A percentile compares a stretch with the other conserved stretches of the same genome.
Evolutionary conservation across 2,329 filamentous ascomycete genomes (phyloP).

Genomic region (Pseudogymnoascus sp.): DNA sequence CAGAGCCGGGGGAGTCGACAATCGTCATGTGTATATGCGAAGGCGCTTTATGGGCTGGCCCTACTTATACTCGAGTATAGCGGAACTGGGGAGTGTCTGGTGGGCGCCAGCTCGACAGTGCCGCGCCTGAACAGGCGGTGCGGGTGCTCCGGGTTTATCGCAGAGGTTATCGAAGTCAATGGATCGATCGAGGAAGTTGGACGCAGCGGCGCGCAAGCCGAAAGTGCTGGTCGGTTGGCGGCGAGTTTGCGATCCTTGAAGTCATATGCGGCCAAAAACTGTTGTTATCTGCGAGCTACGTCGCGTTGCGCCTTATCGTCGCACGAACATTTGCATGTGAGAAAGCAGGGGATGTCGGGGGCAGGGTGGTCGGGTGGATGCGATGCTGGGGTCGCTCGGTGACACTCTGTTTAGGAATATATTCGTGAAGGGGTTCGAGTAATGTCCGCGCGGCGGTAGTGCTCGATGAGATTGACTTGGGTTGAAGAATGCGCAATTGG

Average conservation of each 20-base stretch:
- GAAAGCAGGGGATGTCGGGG: slow-evolving; percentile 1
- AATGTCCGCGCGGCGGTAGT: not conserved
- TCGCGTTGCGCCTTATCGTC: slow-evolving; percentile 7
- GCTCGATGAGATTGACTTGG: not conserved
- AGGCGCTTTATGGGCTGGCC: not conserved
- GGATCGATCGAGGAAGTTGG: not conserved
- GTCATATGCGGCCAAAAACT: slow-evolving; percentile 1
- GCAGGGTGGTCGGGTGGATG: not conserved
- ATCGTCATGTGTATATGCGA: slow-evolving; percentile 21
- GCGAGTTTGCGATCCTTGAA: not conserved
- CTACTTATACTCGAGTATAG: not conserved
- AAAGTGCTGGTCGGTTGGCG: not conserved
- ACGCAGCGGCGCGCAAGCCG: not conserved
- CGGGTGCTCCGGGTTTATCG: not conserved
- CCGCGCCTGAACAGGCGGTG: not conserved
- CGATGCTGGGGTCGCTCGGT: not conserved
- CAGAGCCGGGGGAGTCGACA: slow-evolving; percentile 14
- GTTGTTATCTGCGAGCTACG: slow-evolving; percentile 4
- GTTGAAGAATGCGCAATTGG: not conserved
- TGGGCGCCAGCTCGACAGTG: not conserved
- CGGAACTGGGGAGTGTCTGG: not conserved
- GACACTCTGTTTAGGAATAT: not conserved
- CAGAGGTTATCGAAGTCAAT: not conserved
- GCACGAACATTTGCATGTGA: slow-evolving; percentile 5
- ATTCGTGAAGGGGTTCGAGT: not conserved